A percentile compares a stretch with the other conserved stretches of the same genome.
Conservation (phyloP, 345 rosid genomes). For the Gossypium longicalyx region DNA sequence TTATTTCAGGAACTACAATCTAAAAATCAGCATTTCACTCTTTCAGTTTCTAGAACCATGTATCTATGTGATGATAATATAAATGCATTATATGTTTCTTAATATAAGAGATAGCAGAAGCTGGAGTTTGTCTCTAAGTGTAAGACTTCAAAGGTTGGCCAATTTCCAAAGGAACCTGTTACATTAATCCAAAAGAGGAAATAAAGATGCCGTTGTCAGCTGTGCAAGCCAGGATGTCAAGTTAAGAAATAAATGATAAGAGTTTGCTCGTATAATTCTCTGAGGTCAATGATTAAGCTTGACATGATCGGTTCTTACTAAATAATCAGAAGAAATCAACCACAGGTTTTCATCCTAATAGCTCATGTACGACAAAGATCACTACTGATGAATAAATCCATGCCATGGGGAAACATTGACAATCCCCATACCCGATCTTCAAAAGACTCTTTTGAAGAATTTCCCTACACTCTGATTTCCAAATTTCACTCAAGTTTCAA, state of each 20-base stretch:
- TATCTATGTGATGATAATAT: not conserved
- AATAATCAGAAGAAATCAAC: not conserved
- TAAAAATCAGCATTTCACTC: not conserved
- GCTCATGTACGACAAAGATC: not conserved
- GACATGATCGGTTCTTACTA: not conserved
- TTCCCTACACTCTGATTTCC: not conserved
- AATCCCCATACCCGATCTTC: not conserved
- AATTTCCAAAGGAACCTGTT: not conserved
- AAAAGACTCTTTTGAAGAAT: not conserved
- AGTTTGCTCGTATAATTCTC: not conserved
- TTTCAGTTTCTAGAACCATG: not conserved
- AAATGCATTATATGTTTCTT: not conserved
- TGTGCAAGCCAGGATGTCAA: not conserved
- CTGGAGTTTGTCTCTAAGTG: not conserved
- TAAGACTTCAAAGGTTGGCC: constrained; percentile 1
- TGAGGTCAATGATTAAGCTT: not conserved
- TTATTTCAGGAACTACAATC: not conserved
- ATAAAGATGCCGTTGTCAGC: not conserved
- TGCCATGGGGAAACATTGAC: not conserved
- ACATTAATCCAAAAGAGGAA: not conserved
- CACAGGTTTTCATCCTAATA: not conserved
- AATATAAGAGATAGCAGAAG: not conserved
- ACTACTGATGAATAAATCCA: not conserved
- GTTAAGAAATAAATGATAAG: constrained; percentile 8
- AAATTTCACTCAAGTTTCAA: not conserved